Conservation (phyloP, 164 flowering plant genomes). For the Brasenia schreberi region DNA sequence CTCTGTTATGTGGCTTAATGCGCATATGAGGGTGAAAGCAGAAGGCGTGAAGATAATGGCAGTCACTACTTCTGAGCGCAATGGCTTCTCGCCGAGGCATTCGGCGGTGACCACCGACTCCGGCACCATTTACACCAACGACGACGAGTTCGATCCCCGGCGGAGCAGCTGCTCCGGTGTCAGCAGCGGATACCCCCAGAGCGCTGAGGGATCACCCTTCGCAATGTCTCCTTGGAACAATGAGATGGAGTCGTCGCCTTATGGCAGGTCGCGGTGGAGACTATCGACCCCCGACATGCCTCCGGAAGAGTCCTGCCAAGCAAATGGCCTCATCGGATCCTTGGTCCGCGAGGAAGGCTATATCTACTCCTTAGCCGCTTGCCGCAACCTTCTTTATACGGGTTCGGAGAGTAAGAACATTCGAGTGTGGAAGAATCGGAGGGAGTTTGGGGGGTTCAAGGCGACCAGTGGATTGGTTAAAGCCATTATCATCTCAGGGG, state of each 20-base stretch:
- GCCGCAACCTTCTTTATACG: constrained; percentile 57
- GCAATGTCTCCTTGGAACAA: constrained; percentile 36
- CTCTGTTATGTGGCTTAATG: too few species aligned
- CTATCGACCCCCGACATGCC: constrained; percentile 6
- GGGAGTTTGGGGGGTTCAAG: constrained; percentile 62
- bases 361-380: constrained; percentile 61
- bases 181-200: constrained; percentile 11
- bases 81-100: too few species aligned
- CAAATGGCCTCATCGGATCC: constrained; percentile 43
- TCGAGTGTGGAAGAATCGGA: constrained; percentile 68
- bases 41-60: too few species aligned
- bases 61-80: too few species aligned
- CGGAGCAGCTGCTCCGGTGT: constrained; percentile 19
- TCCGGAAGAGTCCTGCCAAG: constrained; percentile 7
- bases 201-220: constrained; percentile 27
- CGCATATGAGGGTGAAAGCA: too few species aligned
- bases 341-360: constrained; percentile 82
- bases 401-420: constrained; percentile 95
- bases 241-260: constrained; percentile 18
- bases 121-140: constrained; percentile 3
- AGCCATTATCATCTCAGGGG: constrained; percentile 57
- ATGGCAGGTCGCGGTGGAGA: constrained; percentile 34
- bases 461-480: constrained; percentile 80
- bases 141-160: constrained; percentile 6
- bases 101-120: constrained; percentile 14